Evolutionary conservation across 495 filamentous ascomycete genomes (phyloP).

Genomic region (Annulohypoxylon nitens): DNA sequence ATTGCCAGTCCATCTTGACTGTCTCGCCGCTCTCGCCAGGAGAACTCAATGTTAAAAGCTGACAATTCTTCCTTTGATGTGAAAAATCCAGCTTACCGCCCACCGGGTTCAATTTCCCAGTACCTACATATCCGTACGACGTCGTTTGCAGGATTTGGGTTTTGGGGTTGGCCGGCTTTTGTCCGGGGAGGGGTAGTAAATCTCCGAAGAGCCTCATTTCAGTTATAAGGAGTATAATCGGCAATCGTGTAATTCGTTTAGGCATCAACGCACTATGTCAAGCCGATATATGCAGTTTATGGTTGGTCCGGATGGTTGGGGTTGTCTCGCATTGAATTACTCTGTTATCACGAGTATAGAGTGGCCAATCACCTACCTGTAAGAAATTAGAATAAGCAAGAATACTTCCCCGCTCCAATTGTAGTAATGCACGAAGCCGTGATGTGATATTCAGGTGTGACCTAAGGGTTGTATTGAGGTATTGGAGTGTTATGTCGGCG

Average conservation of each 20-base stretch:
- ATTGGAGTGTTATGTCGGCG: neutral
- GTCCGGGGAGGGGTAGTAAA: too few relatives aligned
- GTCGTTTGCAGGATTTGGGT: neutral
- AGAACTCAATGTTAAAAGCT: neutral
- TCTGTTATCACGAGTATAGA: neutral
- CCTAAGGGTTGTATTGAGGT: slow-evolving; percentile 16
- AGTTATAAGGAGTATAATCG: neutral
- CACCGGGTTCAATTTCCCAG: neutral
- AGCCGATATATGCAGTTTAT: slow-evolving; percentile 4
- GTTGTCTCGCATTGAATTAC: slow-evolving; percentile 3
- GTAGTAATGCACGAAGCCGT: slow-evolving; percentile 4
- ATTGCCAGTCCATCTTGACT: slow-evolving; percentile 26
- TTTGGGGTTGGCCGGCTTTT: neutral
- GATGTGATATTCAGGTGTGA: neutral
- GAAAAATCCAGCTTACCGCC: too few relatives aligned
- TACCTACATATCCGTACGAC: slow-evolving; percentile 2
- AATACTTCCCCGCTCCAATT: slow-evolving; percentile 17
- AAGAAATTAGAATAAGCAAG: slow-evolving; percentile 4
- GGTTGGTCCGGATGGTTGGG: slow-evolving; percentile 18
- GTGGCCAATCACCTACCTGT: slow-evolving; percentile 18
- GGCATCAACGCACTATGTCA: slow-evolving; percentile 21
- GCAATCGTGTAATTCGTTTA: slow-evolving; percentile 28
- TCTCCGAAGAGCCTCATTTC: slow-evolving; percentile 27
- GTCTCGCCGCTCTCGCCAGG: neutral
- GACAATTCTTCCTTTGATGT: neutral